Base-by-base conservation (phyloP, 2,329 filamentous ascomycete genomes). In the Cercospora brassicicola region DNA sequence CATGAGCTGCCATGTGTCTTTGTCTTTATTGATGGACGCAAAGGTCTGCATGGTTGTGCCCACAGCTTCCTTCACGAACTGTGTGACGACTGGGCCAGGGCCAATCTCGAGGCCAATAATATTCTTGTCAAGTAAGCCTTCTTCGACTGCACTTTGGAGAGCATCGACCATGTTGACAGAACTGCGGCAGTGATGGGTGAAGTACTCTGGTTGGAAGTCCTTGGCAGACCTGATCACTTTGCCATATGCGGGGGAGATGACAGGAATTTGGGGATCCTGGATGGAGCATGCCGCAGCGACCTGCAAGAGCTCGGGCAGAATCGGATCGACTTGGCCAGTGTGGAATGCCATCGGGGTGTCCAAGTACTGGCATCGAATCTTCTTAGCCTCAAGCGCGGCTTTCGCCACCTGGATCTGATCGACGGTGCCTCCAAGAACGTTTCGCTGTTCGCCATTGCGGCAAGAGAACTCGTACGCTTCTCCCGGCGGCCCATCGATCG, bases 1-100 rank as follows among this genome's bases (percentile, higher is more conserved):
- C 2, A 90, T 75, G 0, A 84, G 86, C 71, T 82, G 82, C 80
- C 84, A 88, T n/a, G 51, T 60, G 53, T 69, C 62, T 42, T 69
- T 70, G n/a, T 64, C 62, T 45, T 67, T 55, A 18, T 60, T 66
- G 10, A 72, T 55, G 20, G 71, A 64, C 9, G 56, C 33, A 20
- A 60, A 51, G 13, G 36, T 36, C 28, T 63, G 61, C 56, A 66
- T 61, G 2, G 33, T 33, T 28, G 64, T 53, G 48, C 59, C 53
- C 8, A 39, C 31, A 6, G 62, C 42, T 39, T 56, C 64, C 23
- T 62, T 68, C 31, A 69, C 51, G 13, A 71, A 45, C 20, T 56
- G 33, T n/a, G 65, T 63, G 65, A 59, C 33, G 2, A 67, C 65
- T 2, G 71, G 66, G 10, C 63, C 59, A 18, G 70, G 62, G 8